phyloP scores from a whole-genome alignment of 495 filamentous ascomycete genomes.

The Podospora comata region DNA sequence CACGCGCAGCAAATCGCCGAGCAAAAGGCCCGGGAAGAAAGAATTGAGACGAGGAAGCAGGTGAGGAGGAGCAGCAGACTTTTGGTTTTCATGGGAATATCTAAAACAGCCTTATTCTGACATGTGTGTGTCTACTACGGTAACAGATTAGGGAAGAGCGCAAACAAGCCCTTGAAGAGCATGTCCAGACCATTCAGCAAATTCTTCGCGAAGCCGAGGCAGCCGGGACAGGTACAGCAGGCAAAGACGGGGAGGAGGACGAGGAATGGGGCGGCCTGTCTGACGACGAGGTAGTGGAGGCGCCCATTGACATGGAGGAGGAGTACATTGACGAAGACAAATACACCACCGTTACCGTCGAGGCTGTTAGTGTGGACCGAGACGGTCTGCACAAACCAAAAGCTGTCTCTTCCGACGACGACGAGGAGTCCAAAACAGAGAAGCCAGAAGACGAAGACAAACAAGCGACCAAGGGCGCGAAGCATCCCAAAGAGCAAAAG shows the following conservation, averaged over 20 bases:
- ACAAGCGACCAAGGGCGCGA: constrained; percentile 30
- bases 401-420: constrained; percentile 41
- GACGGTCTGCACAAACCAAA: constrained; percentile 61
- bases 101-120: neutral
- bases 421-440: constrained; percentile 43
- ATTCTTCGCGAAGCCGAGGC: constrained; percentile 56
- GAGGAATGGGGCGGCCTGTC: constrained; percentile 61
- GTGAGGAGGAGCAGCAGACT: constrained; percentile 40
- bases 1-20: constrained; percentile 74
- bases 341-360: constrained; percentile 89
- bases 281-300: constrained; percentile 49
- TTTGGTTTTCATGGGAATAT: neutral
- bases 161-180: constrained; percentile 71
- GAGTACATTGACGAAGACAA: constrained; percentile 96
- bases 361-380: constrained; percentile 78
- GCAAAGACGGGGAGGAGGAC: constrained; percentile 31
- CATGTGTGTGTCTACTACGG: neutral
- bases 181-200: constrained; percentile 68
- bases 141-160: constrained; percentile 74
- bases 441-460: constrained; percentile 31
- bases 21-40: constrained; percentile 70
- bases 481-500: constrained; percentile 54
- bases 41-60: constrained; percentile 65
- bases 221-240: constrained; percentile 37
- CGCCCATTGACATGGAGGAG: constrained; percentile 71